These are phyloP conservation scores for Suillus discolor DNA, from an alignment of 768 basidiomycete species.

Conservation along the genomic window DNA sequence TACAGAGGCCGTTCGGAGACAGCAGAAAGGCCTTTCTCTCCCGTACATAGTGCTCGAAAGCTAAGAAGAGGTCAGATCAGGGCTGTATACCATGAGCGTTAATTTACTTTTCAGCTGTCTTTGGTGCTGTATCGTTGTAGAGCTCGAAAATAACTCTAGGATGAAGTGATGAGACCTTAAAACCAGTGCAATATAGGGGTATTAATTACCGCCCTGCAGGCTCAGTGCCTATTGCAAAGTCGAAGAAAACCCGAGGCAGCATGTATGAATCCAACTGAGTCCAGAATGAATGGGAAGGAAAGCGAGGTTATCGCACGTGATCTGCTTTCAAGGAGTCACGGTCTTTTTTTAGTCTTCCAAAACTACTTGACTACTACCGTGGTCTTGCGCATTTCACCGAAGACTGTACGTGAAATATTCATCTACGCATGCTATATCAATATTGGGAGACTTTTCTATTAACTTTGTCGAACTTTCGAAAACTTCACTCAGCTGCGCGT, in stretches of 20 bases:
- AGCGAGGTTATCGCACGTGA: background rate
- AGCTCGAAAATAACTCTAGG: conserved; percentile 74
- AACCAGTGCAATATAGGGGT: background rate
- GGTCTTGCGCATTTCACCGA: background rate
- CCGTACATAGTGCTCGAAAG: conserved; percentile 86
- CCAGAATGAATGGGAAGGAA: background rate
- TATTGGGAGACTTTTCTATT: conserved; percentile 14
- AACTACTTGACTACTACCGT: too few relatives aligned
- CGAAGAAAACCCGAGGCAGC: conserved; percentile 68
- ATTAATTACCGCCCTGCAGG: conserved; percentile 55
- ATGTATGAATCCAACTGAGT: background rate
- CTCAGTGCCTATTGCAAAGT: conserved; percentile 54
- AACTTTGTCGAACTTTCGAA: too few relatives aligned
- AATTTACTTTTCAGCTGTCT: conserved; percentile 78
- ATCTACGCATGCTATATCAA: conserved; percentile 10
- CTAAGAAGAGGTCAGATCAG: conserved; percentile 40
- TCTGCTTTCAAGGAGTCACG: background rate
- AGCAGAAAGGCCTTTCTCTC: conserved; percentile 75
- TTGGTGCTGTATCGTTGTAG: conserved; percentile 70
- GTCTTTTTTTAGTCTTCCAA: too few relatives aligned
- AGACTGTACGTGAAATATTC: background rate
- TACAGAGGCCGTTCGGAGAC: conserved; percentile 69
- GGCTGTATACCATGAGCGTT: conserved; percentile 1
- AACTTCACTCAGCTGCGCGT: too few relatives aligned
- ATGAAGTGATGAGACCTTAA: conserved; percentile 11